These are phyloP conservation scores for Coniosporium tulheliwenetii DNA, from an alignment of 2,329 filamentous ascomycete species.

Conservation along the genomic window DNA sequence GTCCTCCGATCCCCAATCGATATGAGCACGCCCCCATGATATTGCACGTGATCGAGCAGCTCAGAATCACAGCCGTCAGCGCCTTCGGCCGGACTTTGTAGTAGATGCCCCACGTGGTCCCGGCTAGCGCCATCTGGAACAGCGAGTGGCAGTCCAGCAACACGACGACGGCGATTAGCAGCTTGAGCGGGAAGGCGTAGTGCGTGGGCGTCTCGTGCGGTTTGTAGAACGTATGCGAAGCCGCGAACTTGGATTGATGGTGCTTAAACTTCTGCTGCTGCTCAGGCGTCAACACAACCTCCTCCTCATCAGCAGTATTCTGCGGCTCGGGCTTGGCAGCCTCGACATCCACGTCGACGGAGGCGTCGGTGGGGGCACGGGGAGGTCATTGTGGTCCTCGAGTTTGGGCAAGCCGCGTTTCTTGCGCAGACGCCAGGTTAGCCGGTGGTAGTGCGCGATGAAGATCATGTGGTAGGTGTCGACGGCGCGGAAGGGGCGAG, in stretches of 20 bases:
- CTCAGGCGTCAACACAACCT: conserved; percentile 44
- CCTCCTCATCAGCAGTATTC: conserved; percentile 20
- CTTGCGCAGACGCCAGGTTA: conserved; percentile 50
- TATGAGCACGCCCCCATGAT: conserved; percentile 65
- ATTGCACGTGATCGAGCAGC: conserved; percentile 63
- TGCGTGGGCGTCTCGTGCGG: conserved; percentile 76
- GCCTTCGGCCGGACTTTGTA: conserved; percentile 54
- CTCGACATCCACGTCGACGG: conserved; percentile 13
- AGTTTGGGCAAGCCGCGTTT: conserved; percentile 46
- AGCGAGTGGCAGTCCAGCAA: conserved; percentile 66
- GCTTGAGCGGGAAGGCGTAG: conserved; percentile 57
- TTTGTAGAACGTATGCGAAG: conserved; percentile 79
- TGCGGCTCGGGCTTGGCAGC: conserved; percentile 18
- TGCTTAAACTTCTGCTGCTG: conserved; percentile 59
- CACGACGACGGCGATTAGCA: conserved; percentile 64
- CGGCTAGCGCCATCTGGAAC: conserved; percentile 65
- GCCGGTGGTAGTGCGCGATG: conserved; percentile 55
- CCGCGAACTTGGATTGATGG: conserved; percentile 66
- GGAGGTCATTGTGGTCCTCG: conserved; percentile 54
- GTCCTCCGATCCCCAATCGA: conserved; percentile 60
- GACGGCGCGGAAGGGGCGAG: conserved; percentile 52
- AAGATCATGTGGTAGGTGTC: conserved; percentile 84
- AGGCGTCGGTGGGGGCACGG: conserved; percentile 20
- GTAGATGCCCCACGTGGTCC: conserved; percentile 63
- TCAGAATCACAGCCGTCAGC: conserved; percentile 67